These are phyloP conservation scores for Mycena crocata DNA, from an alignment of 768 basidiomycete genomes.

Conservation along the genomic window DNA sequence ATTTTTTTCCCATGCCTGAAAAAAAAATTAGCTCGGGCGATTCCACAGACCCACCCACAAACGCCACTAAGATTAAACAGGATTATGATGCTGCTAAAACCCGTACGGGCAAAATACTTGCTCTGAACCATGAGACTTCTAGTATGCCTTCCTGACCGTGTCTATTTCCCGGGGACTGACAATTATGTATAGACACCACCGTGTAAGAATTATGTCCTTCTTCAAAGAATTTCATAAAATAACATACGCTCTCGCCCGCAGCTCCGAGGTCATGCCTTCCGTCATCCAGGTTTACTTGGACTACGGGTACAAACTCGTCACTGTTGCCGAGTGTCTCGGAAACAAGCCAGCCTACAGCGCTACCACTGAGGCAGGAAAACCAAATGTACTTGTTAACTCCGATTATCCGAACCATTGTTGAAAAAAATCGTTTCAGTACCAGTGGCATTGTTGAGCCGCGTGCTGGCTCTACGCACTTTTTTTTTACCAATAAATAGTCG, in stretches of 20 bases:
- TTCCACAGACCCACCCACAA: slow-evolving; percentile 48
- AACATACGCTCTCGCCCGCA: slow-evolving; percentile 11
- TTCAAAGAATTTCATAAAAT: neutral
- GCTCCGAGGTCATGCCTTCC: slow-evolving; percentile 52
- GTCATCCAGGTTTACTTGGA: slow-evolving; percentile 48
- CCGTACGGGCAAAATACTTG: slow-evolving; percentile 47
- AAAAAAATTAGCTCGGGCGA: slow-evolving; percentile 47
- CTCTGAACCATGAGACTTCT: slow-evolving; percentile 57
- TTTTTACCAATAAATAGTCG: too few species aligned
- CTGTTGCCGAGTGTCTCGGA: slow-evolving; percentile 54
- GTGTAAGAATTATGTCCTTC: slow-evolving; percentile 39
- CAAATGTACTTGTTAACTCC: neutral
- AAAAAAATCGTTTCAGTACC: neutral
- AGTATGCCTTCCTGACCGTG: slow-evolving; percentile 35
- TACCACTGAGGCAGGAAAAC: neutral
- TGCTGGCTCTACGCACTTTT: too few species aligned
- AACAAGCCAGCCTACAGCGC: slow-evolving; percentile 35
- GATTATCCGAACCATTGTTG: neutral
- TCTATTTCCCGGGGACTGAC: neutral
- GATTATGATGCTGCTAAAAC: slow-evolving; percentile 43
- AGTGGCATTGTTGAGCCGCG: neutral
- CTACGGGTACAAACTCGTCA: slow-evolving; percentile 56
- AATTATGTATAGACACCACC: slow-evolving; percentile 47
- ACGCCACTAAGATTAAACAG: slow-evolving; percentile 41
- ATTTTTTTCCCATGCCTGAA: neutral